phyloP scores from a whole-genome alignment of 495 filamentous ascomycete genomes.

The Podospora didyma region DNA sequence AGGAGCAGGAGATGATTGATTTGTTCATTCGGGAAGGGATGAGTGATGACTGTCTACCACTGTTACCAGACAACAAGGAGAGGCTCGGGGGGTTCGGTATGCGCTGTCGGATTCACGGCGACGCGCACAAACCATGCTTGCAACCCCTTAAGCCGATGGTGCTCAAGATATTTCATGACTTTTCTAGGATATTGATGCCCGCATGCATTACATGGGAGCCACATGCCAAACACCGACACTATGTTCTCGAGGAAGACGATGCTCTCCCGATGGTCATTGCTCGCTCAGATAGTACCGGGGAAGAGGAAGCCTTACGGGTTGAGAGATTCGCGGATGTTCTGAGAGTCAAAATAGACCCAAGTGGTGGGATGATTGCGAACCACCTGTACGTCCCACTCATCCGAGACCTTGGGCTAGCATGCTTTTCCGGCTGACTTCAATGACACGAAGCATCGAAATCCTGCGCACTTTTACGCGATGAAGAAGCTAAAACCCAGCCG shows the following conservation, averaged over 20 bases:
- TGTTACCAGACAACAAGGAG: background rate
- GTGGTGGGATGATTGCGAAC: background rate
- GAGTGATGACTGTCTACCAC: constrained; percentile 6
- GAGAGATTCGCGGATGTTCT: background rate
- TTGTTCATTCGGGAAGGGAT: background rate
- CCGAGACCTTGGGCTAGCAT: too few species aligned
- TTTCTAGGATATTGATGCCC: background rate
- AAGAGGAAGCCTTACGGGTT: too few species aligned
- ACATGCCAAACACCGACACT: background rate
- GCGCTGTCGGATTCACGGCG: too few species aligned
- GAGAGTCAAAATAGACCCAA: background rate
- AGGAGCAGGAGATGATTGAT: background rate
- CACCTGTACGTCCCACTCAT: too few species aligned
- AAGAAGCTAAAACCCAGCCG: background rate
- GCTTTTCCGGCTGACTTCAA: too few species aligned
- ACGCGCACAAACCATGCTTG: too few species aligned
- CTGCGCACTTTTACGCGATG: background rate
- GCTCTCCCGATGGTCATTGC: background rate
- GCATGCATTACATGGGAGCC: background rate
- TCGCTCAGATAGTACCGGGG: background rate
- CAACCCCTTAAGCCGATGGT: too few species aligned
- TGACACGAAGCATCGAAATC: background rate
- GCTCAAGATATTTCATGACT: too few species aligned
- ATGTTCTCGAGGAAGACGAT: constrained; percentile 4
- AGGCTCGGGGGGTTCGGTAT: too few species aligned